Base-by-base conservation (phyloP, 2,329 filamentous ascomycete species). In the Alternaria gaisen region DNA sequence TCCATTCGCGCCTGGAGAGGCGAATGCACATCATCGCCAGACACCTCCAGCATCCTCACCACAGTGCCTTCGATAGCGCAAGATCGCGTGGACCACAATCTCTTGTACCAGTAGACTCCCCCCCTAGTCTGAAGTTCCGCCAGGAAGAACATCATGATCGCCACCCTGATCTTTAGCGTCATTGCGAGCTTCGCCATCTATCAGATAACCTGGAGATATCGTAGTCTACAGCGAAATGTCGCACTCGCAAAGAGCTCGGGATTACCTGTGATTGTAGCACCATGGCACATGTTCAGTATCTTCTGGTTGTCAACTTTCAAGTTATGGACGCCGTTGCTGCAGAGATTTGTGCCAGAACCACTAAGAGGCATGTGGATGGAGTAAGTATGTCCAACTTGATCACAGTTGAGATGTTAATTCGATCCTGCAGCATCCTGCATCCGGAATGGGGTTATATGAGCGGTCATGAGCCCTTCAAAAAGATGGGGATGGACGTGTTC, bases 381-480 rank as follows among this genome's bases (percentile, higher is more conserved):
- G 88, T 90, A 82, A 66, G 87, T 71, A 38, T 36, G 28, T 24
- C 18, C n/a, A 36, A 40, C 38, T 36, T n/a, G 40, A 16, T 14
- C 22, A 44, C 6, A 50, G 16, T 28, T 26, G 18, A 41, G 18
- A 24, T 48, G 52, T 60, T 61, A 28, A 67, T 53, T 24, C 1
- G 14, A 32, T 40, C 5, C 18, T 46, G 51, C 64, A 88, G 86
- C 43, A 78, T 86, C 65, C 71, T 90, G 65, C 72, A 81, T n/a
- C 85, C 85, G 2, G 86, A 91, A 68, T 91, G 87, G 83, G 74
- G 82, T 8, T 91, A 86, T 78, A 74, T 76, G n/a, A 74, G 82
- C 12, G 83, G 85, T 28, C 85, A 88, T 68, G 80, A 83, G 20
- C 81, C 86, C 16, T 93, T 89, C 71, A 80, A 84, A 28, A 80